Percentiles rank a stretch among this genome's conserved stretches.
phyloP scores from a whole-genome alignment of 768 basidiomycete species.

The Clitopilus hobsonii region DNA sequence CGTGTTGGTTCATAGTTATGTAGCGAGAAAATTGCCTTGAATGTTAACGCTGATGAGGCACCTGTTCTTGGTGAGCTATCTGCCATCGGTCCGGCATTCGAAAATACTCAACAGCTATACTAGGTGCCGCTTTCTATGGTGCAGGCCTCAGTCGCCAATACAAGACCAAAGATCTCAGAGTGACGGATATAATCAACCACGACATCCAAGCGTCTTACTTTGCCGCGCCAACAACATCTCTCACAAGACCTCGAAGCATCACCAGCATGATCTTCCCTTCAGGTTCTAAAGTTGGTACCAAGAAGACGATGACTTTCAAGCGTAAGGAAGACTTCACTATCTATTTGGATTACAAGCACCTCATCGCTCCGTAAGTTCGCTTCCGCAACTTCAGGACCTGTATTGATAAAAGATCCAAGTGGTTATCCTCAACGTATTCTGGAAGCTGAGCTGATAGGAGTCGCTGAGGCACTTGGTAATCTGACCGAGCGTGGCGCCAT shows the following conservation, averaged over 20 bases:
- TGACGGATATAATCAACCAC: conserved; percentile 67
- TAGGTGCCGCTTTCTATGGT: conserved; percentile 85
- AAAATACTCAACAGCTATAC: conserved; percentile 5
- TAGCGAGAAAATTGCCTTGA: conserved; percentile 83
- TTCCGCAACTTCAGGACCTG: not conserved
- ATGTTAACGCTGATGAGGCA: conserved; percentile 96
- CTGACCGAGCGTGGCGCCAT: conserved; percentile 76
- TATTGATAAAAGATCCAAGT: conserved; percentile 26
- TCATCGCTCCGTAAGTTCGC: conserved; percentile 51
- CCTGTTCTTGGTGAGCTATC: conserved; percentile 81
- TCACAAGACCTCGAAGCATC: conserved; percentile 60
- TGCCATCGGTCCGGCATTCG: too few relatives aligned
- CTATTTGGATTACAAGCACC: conserved; percentile 69
- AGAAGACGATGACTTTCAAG: conserved; percentile 85
- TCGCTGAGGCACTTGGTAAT: conserved; percentile 74
- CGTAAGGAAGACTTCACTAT: conserved; percentile 80
- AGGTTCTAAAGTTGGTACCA: conserved; percentile 72
- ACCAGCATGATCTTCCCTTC: conserved; percentile 73
- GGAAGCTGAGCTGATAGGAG: conserved; percentile 66
- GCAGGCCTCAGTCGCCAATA: conserved; percentile 86
- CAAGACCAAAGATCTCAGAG: conserved; percentile 91
- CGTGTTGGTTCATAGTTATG: not conserved
- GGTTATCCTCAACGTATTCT: conserved; percentile 72
- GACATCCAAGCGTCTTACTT: conserved; percentile 80
- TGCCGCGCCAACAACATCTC: conserved; percentile 49